Base-by-base conservation (phyloP, 441 rosid species). In the Pelargonium fulgidum region DNA sequence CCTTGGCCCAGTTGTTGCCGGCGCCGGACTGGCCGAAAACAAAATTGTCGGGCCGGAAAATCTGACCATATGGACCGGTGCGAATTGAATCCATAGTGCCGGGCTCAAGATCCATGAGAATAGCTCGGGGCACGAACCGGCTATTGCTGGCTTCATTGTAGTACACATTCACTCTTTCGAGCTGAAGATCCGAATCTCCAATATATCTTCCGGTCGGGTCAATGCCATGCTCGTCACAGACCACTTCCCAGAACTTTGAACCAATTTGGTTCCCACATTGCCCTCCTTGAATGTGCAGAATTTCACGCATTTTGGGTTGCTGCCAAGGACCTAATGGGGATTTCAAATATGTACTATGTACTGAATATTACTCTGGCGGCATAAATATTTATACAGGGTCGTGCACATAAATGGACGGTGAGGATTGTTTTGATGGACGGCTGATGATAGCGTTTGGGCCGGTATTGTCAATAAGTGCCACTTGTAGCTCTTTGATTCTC, bases 21-120 rank as follows among this genome's bases (percentile, higher is more conserved):
- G 85, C 87, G 1, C 87, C 87, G 12, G 85, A 84, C 64, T 81
- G 85, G 6, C 87, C 85, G 44, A 81, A 84, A 10, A 39, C 42
- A 10, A 39, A 84, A 81, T 84, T 84, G 64, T 84, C 87, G 0
- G 87, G 85, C 16, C 87, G 59, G 73, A 84, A 85, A 62, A 82
- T 85, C 82, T 85, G 86, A 4, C 88, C 88, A 33, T 77, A 85
- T 1, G 83, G 61, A 0, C 88, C 88, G 11, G 88, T 82, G 64
- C n/a, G n/a, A n/a, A n/a, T n/a, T n/a, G n/a, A n/a, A n/a, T 82
- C 88, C 88, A 85, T 85, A 52, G 86, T 85, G 13, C 86, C 86
- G 7, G 85, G 86, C 76, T 85, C 86, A 70, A 85, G 67, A 69
- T 85, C 89, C 89, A 85, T 83, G 66, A 85, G 86, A 13, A 82